A percentile compares a stretch with the other conserved stretches of the same genome.
These are phyloP conservation scores for Dothideomycetes sp. DNA, from an alignment of 2,329 filamentous ascomycete species.

Conservation along the genomic window DNA sequence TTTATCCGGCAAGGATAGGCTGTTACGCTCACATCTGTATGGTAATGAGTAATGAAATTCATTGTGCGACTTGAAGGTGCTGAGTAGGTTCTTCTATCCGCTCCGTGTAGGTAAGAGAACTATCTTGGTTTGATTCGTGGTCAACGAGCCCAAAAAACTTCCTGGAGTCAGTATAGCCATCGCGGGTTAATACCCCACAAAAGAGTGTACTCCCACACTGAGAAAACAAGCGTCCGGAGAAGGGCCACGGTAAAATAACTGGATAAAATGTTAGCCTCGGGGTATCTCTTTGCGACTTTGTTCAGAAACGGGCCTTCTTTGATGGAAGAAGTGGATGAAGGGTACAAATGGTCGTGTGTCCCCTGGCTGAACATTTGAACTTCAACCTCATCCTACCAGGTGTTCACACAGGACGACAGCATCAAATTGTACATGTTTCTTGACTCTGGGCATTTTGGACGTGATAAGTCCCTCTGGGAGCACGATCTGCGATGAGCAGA, in stretches of 20 bases:
- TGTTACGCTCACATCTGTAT: no score
- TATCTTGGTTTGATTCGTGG: no score
- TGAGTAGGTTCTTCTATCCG: no score
- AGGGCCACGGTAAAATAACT: slow-evolving; percentile 11
- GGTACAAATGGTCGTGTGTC: slow-evolving; percentile 12
- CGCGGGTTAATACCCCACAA: no score
- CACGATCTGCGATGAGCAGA: neutral
- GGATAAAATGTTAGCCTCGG: slow-evolving; percentile 14
- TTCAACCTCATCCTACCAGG: neutral
- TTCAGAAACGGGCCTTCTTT: slow-evolving; percentile 13
- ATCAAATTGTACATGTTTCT: no score
- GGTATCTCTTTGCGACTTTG: slow-evolving; percentile 8
- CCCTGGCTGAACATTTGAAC: slow-evolving; percentile 1
- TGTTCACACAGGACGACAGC: slow-evolving; percentile 1
- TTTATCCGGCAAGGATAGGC: slow-evolving; percentile 11
- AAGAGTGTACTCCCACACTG: slow-evolving; percentile 9
- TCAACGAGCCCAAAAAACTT: no score
- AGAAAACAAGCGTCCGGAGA: slow-evolving; percentile 7
- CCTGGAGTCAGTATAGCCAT: no score
- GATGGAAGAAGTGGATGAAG: slow-evolving; percentile 6
- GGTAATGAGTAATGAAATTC: no score
- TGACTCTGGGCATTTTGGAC: no score
- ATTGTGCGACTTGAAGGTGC: no score
- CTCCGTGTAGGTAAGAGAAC: no score
- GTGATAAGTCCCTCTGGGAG: no score